phyloP scores from a whole-genome alignment of 768 basidiomycete species.

The Boletus vermiculosoides region DNA sequence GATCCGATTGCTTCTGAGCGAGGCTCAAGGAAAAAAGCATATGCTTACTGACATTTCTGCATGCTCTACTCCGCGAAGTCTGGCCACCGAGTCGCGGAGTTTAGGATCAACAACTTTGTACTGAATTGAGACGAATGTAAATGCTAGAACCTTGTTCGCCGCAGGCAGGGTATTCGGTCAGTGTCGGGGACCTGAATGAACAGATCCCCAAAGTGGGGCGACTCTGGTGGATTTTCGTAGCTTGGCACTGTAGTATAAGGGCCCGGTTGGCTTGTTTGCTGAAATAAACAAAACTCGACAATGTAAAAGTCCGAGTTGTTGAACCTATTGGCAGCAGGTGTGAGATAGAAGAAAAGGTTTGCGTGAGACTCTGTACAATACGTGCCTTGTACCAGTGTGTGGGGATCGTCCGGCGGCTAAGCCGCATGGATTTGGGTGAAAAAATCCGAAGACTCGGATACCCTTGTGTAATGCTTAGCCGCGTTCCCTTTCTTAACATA shows the following conservation, averaged over 20 bases:
- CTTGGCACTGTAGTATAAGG: not conserved
- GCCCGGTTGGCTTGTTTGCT: not conserved
- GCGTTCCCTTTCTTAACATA: slow-evolving; percentile 1
- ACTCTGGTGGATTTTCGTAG: not conserved
- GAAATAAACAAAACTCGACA: not conserved
- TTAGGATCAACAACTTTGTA: slow-evolving; percentile 5
- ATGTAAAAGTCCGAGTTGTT: not conserved
- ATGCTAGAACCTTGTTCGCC: not conserved
- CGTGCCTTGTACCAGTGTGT: not conserved
- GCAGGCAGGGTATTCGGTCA: not conserved
- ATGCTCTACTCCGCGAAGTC: slow-evolving; percentile 24
- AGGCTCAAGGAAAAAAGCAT: not conserved
- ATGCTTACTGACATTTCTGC: not conserved
- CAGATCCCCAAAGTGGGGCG: not conserved
- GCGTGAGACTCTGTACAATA: slow-evolving; percentile 2
- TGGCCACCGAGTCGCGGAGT: slow-evolving; percentile 29
- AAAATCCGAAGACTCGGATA: not conserved
- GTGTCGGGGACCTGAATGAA: not conserved
- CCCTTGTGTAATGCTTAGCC: not conserved
- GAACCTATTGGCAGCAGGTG: not conserved
- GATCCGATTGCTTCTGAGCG: not conserved
- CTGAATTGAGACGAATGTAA: not conserved
- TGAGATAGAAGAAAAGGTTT: not conserved
- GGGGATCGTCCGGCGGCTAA: not conserved
- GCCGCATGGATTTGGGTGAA: not conserved